Evolutionary conservation across 768 basidiomycete genomes (phyloP).

Genomic region (Rossbeevera mucosa): DNA sequence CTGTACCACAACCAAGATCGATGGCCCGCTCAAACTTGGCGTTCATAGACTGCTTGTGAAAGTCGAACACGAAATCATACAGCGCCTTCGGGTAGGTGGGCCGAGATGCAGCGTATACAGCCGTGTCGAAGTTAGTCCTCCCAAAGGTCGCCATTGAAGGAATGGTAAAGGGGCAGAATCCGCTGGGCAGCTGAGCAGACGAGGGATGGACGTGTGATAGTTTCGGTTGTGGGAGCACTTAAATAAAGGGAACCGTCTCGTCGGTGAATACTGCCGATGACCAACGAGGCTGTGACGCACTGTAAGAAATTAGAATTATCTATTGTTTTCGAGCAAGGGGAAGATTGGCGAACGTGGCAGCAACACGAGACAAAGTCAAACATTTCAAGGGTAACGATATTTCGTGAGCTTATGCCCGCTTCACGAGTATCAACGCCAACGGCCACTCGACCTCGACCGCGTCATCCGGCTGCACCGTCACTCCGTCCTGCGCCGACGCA

Average conservation of each 20-base stretch:
- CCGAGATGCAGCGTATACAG: slow-evolving; percentile 53
- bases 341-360: background rate
- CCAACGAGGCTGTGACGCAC: background rate
- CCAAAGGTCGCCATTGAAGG: slow-evolving; percentile 62
- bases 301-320: background rate
- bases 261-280: background rate
- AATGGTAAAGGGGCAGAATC: too few species aligned
- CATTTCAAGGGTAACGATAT: background rate
- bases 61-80: slow-evolving; percentile 58
- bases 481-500: slow-evolving; percentile 27
- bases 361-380: background rate
- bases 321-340: background rate
- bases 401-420: background rate
- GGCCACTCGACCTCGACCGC: slow-evolving; percentile 42
- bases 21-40: slow-evolving; percentile 53
- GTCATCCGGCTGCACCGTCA: slow-evolving; percentile 13
- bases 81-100: slow-evolving; percentile 66
- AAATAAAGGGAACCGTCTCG: background rate
- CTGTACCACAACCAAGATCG: slow-evolving; percentile 80
- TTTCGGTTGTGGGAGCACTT: background rate
- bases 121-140: slow-evolving; percentile 60
- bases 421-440: slow-evolving; percentile 30
- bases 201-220: background rate
- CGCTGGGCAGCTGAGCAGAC: background rate
- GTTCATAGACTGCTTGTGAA: slow-evolving; percentile 37